Conservation (phyloP, 805 yeast species). For the Kregervanrija delftensis region DNA sequence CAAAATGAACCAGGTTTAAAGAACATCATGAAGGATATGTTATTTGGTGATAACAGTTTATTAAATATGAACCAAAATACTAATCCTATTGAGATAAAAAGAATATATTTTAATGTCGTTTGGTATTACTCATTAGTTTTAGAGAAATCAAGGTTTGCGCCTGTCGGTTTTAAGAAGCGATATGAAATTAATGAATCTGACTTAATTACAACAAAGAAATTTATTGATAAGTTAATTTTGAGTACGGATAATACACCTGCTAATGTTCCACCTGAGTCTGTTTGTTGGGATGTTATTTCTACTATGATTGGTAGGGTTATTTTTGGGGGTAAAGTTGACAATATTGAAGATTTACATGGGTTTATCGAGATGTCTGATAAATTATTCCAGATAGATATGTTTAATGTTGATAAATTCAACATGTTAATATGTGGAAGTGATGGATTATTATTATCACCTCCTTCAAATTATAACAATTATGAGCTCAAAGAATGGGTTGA, state of each 20-base stretch:
- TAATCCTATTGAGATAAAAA: conserved; percentile 36
- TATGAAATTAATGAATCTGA: conserved; percentile 79
- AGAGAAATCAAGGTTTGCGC: conserved; percentile 52
- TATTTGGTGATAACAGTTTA: conserved; percentile 20
- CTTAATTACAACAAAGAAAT: conserved; percentile 39
- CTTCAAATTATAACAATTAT: conserved; percentile 5
- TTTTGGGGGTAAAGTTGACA: conserved; percentile 62
- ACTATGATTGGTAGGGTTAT: conserved; percentile 45
- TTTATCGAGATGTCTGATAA: conserved; percentile 29
- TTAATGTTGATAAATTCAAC: conserved; percentile 33
- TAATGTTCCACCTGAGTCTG: conserved; percentile 45
- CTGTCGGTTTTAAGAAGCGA: conserved; percentile 51
- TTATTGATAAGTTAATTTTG: conserved; percentile 37
- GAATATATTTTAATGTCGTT: conserved; percentile 46
- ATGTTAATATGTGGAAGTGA: conserved; percentile 28
- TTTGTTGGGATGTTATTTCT: conserved; percentile 21
- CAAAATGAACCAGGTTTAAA: conserved; percentile 62
- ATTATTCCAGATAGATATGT: conserved; percentile 35
- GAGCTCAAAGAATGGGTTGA: conserved; percentile 44
- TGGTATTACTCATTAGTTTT: conserved; percentile 68
- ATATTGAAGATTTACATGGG: conserved; percentile 31
- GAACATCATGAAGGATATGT: conserved; percentile 28
- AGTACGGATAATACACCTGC: conserved; percentile 31
- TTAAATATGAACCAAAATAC: conserved; percentile 10
- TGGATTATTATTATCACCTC: neutral